Evolutionary conservation across 1,284 basidiomycete species (phyloP), one percentile per base, ranked within the genome.

Genomic region (Moesziomyces sp.): DNA sequence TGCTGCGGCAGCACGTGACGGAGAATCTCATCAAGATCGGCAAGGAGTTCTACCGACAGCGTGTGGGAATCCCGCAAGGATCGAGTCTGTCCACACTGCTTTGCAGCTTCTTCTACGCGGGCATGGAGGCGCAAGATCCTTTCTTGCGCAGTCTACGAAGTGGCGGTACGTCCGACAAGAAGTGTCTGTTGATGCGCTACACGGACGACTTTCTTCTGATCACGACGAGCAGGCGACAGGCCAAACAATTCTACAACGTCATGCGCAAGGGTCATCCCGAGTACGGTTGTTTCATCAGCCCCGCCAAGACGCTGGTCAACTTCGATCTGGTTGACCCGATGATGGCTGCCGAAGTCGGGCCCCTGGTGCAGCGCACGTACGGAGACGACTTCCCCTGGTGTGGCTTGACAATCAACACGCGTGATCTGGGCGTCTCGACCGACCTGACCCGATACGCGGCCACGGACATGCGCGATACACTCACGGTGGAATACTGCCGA

Each of bases 151-250:
- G 91, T 67, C 88, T 88, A 52, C 83, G 86, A 0, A 85, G 88
- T 5, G 50, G 45, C 21, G 38, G 24, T 21, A 19, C 13, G 16
- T 5, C 11, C 16, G 42, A 42, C 40, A 28, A 23, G 24, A 56
- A 35, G 19, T 61, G 47, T 30, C 21, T 77, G 42, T 45, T 83
- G 38, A 85, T 97, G 52, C 88, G 97, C 52, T 88, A 95, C 68
- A 91, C 96, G 24, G 97, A 99, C 79, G 97, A 99, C 83, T 99
- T 97, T 80, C 86, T 99, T 24, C 91, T 92, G 75, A 87, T 99
- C 56, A 93, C 94, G 4, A 91, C 92, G 1, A 88, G 88, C 64
- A 86, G 86, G 1, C 54, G 73, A 2, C 88, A 89, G 66, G 97
- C 96, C 0, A 86, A 83, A 38, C 86, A 85, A 0, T 98, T 98